phyloP scores from a whole-genome alignment of 192 early-diverging fungal genomes.

The Pilobolus umbonatus region DNA sequence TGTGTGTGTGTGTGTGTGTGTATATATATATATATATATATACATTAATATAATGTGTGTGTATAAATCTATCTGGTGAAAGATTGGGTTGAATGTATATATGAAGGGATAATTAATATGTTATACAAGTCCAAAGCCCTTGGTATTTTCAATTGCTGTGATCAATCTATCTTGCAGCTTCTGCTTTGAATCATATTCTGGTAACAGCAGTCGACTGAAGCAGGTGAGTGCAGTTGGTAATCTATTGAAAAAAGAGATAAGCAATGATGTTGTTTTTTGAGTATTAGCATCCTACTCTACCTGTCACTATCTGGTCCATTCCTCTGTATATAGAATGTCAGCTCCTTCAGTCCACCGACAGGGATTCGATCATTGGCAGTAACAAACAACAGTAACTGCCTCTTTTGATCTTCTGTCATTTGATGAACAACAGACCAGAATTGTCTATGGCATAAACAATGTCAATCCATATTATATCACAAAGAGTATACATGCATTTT shows the following conservation, averaged over 20 bases:
- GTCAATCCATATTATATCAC: not conserved
- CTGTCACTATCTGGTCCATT: constrained; percentile 86
- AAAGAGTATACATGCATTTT: not conserved
- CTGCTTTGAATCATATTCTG: constrained; percentile 68
- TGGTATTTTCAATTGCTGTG: constrained; percentile 87
- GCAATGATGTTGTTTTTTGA: not conserved
- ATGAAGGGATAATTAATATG: not conserved
- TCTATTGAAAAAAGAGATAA: constrained; percentile 12
- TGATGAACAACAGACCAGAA: constrained; percentile 79
- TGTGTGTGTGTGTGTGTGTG: no score
- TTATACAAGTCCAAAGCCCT: constrained; percentile 91
- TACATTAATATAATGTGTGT: not conserved
- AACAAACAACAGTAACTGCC: constrained; percentile 80
- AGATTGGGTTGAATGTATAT: not conserved
- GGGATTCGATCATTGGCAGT: constrained; percentile 90
- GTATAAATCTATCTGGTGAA: not conserved
- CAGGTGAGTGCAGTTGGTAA: constrained; percentile 89
- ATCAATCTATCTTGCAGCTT: constrained; percentile 73
- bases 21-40: no score
- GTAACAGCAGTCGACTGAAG: constrained; percentile 83
- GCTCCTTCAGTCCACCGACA: constrained; percentile 66
- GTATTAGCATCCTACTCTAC: not conserved
- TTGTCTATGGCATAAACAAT: constrained; percentile 18
- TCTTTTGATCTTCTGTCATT: constrained; percentile 59
- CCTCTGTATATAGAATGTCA: constrained; percentile 93